Conservation (phyloP, 805 yeast species). For the Monosporozyma yasuniensis region DNA sequence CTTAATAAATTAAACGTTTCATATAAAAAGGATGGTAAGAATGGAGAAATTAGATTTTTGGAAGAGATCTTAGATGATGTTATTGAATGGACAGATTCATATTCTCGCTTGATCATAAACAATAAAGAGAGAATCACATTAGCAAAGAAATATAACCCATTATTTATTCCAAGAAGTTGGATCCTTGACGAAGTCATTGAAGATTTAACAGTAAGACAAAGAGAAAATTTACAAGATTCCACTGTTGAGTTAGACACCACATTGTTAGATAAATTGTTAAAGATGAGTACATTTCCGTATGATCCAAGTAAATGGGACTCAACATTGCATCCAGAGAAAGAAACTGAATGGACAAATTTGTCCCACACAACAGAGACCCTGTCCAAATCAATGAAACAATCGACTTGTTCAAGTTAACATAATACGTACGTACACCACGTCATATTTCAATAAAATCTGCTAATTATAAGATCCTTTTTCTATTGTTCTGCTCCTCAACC, state of each 20-base stretch:
- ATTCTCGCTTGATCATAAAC: slow-evolving; percentile 34
- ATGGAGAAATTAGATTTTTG: not conserved
- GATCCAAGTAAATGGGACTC: slow-evolving; percentile 60
- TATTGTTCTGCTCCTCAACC: not conserved
- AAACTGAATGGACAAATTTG: slow-evolving; percentile 38
- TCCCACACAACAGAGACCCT: slow-evolving; percentile 34
- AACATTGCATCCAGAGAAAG: slow-evolving; percentile 42
- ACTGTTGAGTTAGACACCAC: slow-evolving; percentile 23
- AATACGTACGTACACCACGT: no score
- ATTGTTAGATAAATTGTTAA: slow-evolving; percentile 49
- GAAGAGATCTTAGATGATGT: slow-evolving; percentile 37
- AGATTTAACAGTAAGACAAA: slow-evolving; percentile 40
- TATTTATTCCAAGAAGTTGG: slow-evolving; percentile 79
- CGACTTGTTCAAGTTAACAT: slow-evolving; percentile 56
- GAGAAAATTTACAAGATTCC: slow-evolving; percentile 34
- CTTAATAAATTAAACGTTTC: slow-evolving; percentile 15
- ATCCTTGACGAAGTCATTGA: slow-evolving; percentile 75
- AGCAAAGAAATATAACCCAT: slow-evolving; percentile 55
- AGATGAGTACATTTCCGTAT: slow-evolving; percentile 72
- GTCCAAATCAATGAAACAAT: slow-evolving; percentile 51
- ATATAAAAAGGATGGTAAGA: not conserved
- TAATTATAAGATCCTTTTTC: no score
- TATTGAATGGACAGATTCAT: slow-evolving; percentile 45
- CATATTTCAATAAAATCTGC: no score
- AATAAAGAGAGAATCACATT: slow-evolving; percentile 35